These are phyloP conservation scores for Emmonsia crescens DNA, from an alignment of 2,329 filamentous ascomycete genomes.

Conservation along the genomic window DNA sequence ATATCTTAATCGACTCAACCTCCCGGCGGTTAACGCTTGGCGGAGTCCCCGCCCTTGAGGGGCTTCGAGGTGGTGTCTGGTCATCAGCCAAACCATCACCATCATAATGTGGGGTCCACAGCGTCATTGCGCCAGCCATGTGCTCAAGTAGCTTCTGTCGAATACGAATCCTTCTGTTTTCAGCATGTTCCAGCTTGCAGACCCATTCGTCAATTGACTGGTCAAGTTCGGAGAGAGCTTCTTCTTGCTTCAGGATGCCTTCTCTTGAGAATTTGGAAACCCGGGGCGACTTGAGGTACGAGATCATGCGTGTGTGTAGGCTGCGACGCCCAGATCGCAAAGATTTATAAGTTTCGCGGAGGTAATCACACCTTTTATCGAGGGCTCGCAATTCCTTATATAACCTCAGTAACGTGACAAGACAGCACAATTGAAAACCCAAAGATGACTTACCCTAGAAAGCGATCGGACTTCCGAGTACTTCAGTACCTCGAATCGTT, in stretches of 20 bases:
- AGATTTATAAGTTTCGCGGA: constrained; percentile 64
- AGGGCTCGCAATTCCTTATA: constrained; percentile 58
- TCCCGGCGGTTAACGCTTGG: constrained; percentile 27
- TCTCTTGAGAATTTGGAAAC: constrained; percentile 63
- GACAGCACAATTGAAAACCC: not conserved
- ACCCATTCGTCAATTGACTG: constrained; percentile 72
- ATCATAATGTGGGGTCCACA: constrained; percentile 20
- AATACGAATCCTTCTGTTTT: constrained; percentile 63
- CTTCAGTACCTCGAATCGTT: constrained; percentile 19
- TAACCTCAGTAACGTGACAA: not conserved
- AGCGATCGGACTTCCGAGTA: constrained; percentile 18
- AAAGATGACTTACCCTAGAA: constrained; percentile 15
- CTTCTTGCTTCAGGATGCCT: constrained; percentile 67
- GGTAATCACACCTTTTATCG: constrained; percentile 69
- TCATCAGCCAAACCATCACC: constrained; percentile 9
- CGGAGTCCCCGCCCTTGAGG: constrained; percentile 36
- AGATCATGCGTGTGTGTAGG: constrained; percentile 65
- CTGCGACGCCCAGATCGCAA: constrained; percentile 65
- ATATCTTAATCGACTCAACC: constrained; percentile 57
- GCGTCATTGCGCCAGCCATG: constrained; percentile 58
- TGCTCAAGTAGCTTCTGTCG: constrained; percentile 74
- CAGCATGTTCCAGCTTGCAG: constrained; percentile 65
- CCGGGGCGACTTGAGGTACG: constrained; percentile 61
- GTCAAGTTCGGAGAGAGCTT: constrained; percentile 66
- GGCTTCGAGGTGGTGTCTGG: constrained; percentile 45